These are phyloP conservation scores for Talaromyces amestolkiae DNA, from an alignment of 2,329 filamentous ascomycete species.

Conservation along the genomic window DNA sequence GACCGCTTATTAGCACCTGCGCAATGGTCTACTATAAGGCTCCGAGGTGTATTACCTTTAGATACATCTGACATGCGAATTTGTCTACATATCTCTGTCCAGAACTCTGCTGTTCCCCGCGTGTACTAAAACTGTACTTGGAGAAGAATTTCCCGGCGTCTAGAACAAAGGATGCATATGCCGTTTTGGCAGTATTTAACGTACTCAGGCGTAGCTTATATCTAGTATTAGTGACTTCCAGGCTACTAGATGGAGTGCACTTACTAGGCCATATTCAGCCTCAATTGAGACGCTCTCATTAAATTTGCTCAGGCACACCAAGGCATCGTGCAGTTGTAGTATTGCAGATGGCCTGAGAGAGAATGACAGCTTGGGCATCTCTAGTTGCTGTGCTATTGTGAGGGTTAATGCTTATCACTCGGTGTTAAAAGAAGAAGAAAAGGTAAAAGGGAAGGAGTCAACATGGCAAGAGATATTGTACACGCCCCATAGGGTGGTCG, in stretches of 20 bases:
- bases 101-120: constrained; percentile 23
- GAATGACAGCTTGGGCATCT: constrained; percentile 47
- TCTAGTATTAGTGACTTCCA: background rate
- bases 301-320: constrained; percentile 62
- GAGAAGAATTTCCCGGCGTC: constrained; percentile 57
- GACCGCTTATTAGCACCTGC: background rate
- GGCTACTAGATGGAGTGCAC: background rate
- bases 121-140: constrained; percentile 53
- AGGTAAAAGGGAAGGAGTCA: background rate
- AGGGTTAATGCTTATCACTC: background rate
- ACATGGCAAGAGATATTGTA: background rate
- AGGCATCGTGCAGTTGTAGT: constrained; percentile 56
- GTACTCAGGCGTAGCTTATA: constrained; percentile 58
- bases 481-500: background rate
- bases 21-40: background rate
- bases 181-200: constrained; percentile 62
- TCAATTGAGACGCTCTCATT: constrained; percentile 63
- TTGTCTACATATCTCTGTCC: constrained; percentile 42
- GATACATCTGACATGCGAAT: constrained; percentile 60
- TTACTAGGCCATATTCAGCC: constrained; percentile 57
- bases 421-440: background rate
- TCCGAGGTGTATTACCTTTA: constrained; percentile 47
- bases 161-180: constrained; percentile 60
- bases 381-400: background rate
- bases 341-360: constrained; percentile 57